Evolutionary conservation across 371 early-diverging fungal genomes (phyloP).

Genomic region (Mucor indicus): DNA sequence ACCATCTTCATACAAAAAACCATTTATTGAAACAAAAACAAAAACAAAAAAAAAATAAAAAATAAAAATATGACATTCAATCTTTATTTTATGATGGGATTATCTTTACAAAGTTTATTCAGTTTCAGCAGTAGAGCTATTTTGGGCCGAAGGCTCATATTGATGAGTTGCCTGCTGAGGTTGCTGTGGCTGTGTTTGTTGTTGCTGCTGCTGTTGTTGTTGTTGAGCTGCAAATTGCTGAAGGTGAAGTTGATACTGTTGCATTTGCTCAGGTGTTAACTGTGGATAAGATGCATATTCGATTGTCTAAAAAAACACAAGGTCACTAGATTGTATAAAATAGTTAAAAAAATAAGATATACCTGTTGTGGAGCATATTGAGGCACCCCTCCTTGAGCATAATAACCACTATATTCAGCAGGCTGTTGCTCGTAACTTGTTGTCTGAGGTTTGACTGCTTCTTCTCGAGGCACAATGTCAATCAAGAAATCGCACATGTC

Average conservation of each 20-base stretch:
- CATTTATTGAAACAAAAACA: no score
- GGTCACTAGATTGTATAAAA: no score
- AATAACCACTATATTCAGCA: constrained; percentile 13
- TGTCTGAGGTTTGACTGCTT: constrained; percentile 42
- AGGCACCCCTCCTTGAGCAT: constrained; percentile 13
- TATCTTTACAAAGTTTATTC: background rate
- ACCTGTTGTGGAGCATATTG: constrained; percentile 16
- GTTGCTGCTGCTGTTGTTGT: no score
- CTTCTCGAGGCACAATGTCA: constrained; percentile 97
- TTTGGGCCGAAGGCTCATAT: no score
- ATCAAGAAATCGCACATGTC: constrained; percentile 99
- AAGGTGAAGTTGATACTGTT: constrained; percentile 19
- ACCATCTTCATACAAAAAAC: no score
- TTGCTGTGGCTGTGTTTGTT: no score
- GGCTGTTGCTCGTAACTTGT: constrained; percentile 26
- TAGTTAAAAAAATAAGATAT: no score
- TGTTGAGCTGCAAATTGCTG: constrained; percentile 20
- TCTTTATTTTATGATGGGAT: no score
- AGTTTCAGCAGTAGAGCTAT: no score
- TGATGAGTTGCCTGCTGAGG: no score
- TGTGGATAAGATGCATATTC: constrained; percentile 4
- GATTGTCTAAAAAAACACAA: no score
- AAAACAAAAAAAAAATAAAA: background rate
- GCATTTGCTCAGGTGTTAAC: constrained; percentile 19
- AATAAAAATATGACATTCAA: background rate